Conservation (phyloP, 31 red algal genomes). For the Pterothamnion heteromorphum region DNA sequence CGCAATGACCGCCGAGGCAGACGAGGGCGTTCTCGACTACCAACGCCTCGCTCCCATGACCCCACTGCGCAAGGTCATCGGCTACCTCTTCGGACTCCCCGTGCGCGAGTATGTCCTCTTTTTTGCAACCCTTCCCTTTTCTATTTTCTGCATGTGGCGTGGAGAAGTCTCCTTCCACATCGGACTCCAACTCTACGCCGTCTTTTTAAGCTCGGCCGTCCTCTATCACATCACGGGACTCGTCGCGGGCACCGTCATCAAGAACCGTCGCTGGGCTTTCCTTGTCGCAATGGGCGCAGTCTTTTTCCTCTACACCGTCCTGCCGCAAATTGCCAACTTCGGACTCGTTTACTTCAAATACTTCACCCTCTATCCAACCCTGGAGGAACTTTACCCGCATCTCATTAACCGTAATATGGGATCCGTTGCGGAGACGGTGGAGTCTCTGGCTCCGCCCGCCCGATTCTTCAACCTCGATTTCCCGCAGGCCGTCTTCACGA, state of each 20-base stretch:
- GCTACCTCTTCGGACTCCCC: not conserved
- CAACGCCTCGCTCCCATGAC: not conserved
- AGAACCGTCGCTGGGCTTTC: not conserved
- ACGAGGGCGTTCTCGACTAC: not conserved
- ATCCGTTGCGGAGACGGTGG: not conserved
- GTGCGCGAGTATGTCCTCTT: not conserved
- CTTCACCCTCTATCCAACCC: not conserved
- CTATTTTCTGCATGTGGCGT: not conserved
- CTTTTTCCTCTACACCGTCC: not conserved
- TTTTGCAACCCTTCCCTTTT: not conserved
- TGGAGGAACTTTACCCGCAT: not conserved
- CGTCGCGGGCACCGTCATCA: not conserved
- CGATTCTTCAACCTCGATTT: not conserved
- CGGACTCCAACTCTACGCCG: not conserved
- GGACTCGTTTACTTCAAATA: not conserved
- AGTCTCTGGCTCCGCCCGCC: not conserved
- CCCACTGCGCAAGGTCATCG: not conserved
- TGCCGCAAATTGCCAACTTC: not conserved
- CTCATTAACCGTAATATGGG: not conserved
- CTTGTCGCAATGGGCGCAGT: not conserved
- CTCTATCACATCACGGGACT: not conserved
- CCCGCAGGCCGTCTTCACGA: not conserved
- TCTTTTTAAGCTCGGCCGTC: not conserved
- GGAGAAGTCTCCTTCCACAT: not conserved
- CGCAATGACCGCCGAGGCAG: not conserved